Conservation (phyloP, 2,329 filamentous ascomycete species). For the Coleophoma eucalyptorum region DNA sequence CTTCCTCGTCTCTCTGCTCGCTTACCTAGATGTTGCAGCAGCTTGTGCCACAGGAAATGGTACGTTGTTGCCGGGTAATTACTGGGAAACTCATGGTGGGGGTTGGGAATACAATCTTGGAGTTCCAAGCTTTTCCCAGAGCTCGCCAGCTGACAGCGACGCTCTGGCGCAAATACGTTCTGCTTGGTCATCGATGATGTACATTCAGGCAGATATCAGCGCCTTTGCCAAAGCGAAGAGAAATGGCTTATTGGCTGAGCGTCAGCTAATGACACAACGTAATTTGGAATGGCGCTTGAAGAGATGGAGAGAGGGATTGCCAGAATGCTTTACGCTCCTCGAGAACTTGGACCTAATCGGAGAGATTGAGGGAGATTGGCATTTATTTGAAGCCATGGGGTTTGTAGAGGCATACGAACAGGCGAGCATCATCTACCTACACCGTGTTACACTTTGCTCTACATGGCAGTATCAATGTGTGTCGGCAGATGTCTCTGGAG, state of each 20-base stretch:
- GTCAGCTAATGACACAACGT: background rate
- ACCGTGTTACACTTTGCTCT: background rate
- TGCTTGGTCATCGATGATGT: background rate
- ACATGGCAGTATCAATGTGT: no score
- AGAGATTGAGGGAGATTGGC: background rate
- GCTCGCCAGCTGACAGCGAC: background rate
- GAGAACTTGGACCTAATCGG: background rate
- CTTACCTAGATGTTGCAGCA: background rate
- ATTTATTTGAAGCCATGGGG: background rate
- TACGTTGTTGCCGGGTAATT: background rate
- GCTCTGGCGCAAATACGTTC: background rate
- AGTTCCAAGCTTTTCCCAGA: background rate
- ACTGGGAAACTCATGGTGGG: background rate
- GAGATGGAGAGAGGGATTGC: background rate
- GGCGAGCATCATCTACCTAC: background rate
- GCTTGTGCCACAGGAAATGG: background rate
- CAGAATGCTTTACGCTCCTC: background rate
- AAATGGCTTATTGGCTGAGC: background rate
- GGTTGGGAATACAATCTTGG: background rate
- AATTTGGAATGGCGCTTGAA: background rate
- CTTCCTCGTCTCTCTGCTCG: background rate
- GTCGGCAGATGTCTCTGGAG: background rate
- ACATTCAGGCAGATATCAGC: background rate
- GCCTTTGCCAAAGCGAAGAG: background rate
- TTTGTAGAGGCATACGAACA: background rate